Percentiles rank a stretch among this genome's conserved stretches.
Evolutionary conservation across 345 rosid species (phyloP).

Genomic region (Hirschfeldia incana): DNA sequence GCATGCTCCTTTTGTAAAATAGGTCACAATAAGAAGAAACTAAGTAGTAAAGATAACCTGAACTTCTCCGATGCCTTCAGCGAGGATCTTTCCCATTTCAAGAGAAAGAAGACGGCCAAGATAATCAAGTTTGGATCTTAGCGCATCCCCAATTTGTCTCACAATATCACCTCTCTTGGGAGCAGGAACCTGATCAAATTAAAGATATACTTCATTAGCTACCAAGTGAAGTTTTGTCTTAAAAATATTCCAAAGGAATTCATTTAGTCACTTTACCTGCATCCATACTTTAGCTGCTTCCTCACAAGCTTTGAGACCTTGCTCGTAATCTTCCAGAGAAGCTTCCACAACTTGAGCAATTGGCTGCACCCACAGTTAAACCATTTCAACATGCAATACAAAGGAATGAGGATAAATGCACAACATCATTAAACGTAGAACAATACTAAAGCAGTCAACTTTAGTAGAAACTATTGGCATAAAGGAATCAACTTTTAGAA

Average conservation of each 20-base stretch:
- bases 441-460: neutral
- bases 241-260: too few relatives aligned
- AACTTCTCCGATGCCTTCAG: slow-evolving; percentile 98
- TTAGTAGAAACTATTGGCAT: neutral
- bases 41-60: slow-evolving; percentile 52
- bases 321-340: slow-evolving; percentile 78
- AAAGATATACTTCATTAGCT: neutral
- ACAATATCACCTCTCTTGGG: slow-evolving; percentile 98
- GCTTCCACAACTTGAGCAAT: slow-evolving; percentile 86
- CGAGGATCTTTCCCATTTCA: slow-evolving; percentile 96
- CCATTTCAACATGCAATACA: neutral
- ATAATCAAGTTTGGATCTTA: slow-evolving; percentile 71
- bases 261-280: slow-evolving; percentile 47
- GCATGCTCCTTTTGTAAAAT: neutral
- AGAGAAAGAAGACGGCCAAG: slow-evolving; percentile 91
- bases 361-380: slow-evolving; percentile 39
- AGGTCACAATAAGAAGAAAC: neutral
- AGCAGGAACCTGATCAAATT: slow-evolving; percentile 70
- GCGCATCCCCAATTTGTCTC: slow-evolving; percentile 91
- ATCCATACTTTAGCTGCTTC: slow-evolving; percentile 89
- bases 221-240: neutral
- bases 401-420: neutral
- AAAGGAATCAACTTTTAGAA: neutral
- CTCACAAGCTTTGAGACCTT: slow-evolving; percentile 76
- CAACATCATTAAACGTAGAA: neutral